A percentile compares a stretch with the other conserved stretches of the same genome.
These are phyloP conservation scores for Fistulina hepatica DNA, from an alignment of 1,284 basidiomycete species.

Conservation along the genomic window DNA sequence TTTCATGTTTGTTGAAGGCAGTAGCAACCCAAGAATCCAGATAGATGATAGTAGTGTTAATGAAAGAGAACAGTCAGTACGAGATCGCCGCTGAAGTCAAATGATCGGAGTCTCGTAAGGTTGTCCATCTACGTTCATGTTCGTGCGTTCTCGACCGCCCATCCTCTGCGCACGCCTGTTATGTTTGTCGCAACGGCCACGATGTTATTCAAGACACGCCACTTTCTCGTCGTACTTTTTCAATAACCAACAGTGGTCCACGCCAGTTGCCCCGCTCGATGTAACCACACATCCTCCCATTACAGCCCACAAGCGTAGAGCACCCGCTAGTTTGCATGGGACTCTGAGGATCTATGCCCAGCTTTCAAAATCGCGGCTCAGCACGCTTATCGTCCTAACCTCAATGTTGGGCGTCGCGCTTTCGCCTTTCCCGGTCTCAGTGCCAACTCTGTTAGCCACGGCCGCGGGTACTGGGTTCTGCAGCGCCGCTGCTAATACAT, in stretches of 20 bases:
- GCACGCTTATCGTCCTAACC: conserved; percentile 82
- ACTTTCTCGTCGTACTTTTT: background rate
- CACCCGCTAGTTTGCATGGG: conserved; percentile 33
- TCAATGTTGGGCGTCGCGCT: conserved; percentile 92
- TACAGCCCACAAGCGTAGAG: conserved; percentile 22
- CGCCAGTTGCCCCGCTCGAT: too few species aligned
- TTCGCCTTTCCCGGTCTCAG: conserved; percentile 73
- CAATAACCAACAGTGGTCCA: conserved; percentile 1
- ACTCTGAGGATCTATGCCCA: conserved; percentile 67
- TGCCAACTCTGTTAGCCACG: conserved; percentile 79
- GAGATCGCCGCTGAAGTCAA: too few species aligned
- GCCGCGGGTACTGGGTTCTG: conserved; percentile 87
- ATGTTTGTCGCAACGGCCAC: too few species aligned
- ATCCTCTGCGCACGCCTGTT: too few species aligned
- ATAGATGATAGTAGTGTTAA: too few species aligned
- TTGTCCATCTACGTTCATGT: too few species aligned
- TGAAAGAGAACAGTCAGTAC: too few species aligned
- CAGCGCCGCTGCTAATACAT: conserved; percentile 85
- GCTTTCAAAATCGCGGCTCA: conserved; percentile 83
- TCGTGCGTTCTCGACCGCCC: too few species aligned
- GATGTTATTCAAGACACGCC: too few species aligned
- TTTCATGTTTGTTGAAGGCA: too few species aligned
- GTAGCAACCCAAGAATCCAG: too few species aligned
- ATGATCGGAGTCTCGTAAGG: too few species aligned
- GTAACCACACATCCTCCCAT: conserved; percentile 12